A percentile compares a stretch with the other conserved stretches of the same genome.
phyloP scores from a whole-genome alignment of 108 stramenopile species.

The Stephanodiscus minutulus region DNA sequence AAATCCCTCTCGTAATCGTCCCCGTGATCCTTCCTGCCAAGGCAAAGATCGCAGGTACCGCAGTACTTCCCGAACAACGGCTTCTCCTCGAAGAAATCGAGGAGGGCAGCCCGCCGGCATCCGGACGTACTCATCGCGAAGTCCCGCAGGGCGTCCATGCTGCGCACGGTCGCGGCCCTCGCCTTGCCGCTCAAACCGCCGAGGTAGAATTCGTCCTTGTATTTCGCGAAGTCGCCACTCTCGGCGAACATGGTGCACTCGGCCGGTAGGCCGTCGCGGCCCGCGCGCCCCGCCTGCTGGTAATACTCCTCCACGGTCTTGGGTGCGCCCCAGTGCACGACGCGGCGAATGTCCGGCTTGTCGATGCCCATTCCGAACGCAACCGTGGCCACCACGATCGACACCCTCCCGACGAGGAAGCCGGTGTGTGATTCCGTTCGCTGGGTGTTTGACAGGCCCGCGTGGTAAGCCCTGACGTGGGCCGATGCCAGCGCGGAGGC shows the following conservation, averaged over 20 bases:
- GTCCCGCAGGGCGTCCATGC: conserved; percentile 58
- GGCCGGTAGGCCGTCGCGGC: conserved; percentile 88
- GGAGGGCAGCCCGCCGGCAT: conserved; percentile 68
- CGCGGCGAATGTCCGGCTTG: conserved; percentile 81
- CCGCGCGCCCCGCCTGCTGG: conserved; percentile 97
- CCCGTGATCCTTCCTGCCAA: conserved; percentile 29
- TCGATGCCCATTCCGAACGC: conserved; percentile 99
- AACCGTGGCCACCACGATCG: conserved; percentile 92
- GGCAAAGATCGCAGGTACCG: conserved; percentile 82
- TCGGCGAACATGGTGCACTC: conserved; percentile 70
- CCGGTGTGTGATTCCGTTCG: conserved; percentile 65
- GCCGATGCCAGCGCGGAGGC: conserved; percentile 24
- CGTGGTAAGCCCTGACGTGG: conserved; percentile 76
- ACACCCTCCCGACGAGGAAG: conserved; percentile 79
- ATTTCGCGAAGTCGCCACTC: conserved; percentile 65
- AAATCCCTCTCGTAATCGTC: conserved; percentile 73
- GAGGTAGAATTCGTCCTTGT: conserved; percentile 76
- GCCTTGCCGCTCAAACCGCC: conserved; percentile 54
- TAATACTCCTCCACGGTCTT: conserved; percentile 94
- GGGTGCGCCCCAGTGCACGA: conserved; percentile 89
- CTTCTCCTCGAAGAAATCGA: conserved; percentile 77
- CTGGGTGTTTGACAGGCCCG: conserved; percentile 62
- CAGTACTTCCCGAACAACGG: conserved; percentile 73
- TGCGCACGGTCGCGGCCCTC: conserved; percentile 37
- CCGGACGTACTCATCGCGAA: conserved; percentile 56